Conservation (phyloP, 2,329 filamentous ascomycete genomes). For the Aspergillus arachidicola region DNA sequence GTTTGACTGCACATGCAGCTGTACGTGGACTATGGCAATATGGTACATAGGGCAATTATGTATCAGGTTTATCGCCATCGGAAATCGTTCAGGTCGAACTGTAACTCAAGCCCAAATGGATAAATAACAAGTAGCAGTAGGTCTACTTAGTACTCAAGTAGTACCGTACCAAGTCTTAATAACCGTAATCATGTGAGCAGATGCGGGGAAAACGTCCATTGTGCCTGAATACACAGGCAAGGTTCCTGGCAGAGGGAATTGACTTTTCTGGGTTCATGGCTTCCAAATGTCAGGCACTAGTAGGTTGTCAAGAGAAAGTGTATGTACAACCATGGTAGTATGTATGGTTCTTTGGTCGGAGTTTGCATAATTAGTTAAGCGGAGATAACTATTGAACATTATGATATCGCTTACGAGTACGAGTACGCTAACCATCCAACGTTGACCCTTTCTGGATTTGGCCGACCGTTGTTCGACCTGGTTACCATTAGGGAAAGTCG, state of each 20-base stretch:
- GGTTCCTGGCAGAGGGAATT: background rate
- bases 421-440: background rate
- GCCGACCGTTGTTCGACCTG: background rate
- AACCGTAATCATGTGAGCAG: background rate
- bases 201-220: background rate
- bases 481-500: background rate
- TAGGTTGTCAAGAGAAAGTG: background rate
- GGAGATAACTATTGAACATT: background rate
- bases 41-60: background rate
- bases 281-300: background rate
- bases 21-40: background rate
- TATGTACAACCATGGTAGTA: background rate
- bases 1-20: background rate
- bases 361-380: background rate
- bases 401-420: background rate
- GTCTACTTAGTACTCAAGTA: background rate
- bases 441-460: background rate
- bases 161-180: background rate
- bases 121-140: background rate
- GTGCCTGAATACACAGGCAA: background rate
- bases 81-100: background rate
- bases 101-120: background rate
- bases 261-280: conserved; percentile 1
- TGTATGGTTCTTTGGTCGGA: background rate
- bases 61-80: background rate